Evolutionary conservation across 768 basidiomycete species (phyloP).

Genomic region (Russula olivacea): DNA sequence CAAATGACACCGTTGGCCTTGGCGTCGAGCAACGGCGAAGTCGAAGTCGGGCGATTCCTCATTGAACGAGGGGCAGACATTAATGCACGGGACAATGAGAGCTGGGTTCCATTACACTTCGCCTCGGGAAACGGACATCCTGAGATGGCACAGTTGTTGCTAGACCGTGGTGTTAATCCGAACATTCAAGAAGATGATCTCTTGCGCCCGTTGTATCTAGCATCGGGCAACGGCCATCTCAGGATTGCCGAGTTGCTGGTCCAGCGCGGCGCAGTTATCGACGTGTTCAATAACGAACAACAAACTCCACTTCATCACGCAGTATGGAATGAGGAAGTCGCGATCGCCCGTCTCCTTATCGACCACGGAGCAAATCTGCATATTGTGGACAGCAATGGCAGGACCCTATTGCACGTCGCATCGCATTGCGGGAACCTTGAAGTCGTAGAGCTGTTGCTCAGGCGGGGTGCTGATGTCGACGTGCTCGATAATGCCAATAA

Average conservation of each 20-base stretch:
- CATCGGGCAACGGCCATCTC: background rate
- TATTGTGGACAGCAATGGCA: background rate
- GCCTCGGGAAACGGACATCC: background rate
- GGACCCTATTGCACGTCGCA: background rate
- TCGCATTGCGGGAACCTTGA: background rate
- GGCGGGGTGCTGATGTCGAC: background rate
- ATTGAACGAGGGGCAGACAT: background rate
- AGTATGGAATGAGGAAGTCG: background rate
- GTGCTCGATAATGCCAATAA: background rate
- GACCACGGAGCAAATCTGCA: background rate
- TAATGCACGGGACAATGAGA: background rate
- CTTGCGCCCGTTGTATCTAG: background rate
- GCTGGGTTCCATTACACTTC: background rate
- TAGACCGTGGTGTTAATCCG: background rate
- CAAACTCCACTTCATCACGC: background rate
- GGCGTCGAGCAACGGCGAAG: background rate
- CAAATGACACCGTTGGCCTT: background rate
- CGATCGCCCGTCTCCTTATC: background rate
- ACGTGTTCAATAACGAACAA: background rate
- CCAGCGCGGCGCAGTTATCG: background rate
- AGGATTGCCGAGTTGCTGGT: background rate
- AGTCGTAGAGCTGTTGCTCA: background rate
- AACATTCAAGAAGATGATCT: background rate
- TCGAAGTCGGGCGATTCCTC: background rate
- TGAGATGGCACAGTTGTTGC: background rate